Evolutionary conservation across 2,329 filamentous ascomycete species (phyloP), one percentile per base, ranked within the genome.

Genomic region (Fusarium concolor): DNA sequence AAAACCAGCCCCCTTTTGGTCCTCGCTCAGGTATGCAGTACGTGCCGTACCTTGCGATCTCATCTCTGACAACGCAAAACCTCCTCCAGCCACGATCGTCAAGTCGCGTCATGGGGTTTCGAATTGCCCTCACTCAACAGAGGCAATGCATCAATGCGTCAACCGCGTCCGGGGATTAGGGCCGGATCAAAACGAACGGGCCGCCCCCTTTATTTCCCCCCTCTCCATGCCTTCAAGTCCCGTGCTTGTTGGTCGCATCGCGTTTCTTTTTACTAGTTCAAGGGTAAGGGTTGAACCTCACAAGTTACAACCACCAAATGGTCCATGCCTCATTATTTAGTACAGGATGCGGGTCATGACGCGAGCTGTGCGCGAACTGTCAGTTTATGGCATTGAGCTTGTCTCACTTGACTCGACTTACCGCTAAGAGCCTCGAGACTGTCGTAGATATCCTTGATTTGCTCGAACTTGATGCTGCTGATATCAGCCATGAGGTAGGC

Each of bases 401-500:
- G n/a, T 42, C 33, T 42, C 18, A 11, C 9, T 47, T 24, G 37
- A 22, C 44, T 65, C 20, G 14, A 76, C 90, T 84, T 86, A 93
- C 92, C 94, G 80, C 86, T 89, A 67, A 97, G 85, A 61, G 86
- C 87, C 79, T 98, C 94, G 38, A 99, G 85, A 74, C 86, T 90
- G 71, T 95, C 91, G 71, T 91, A 93, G 55, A 99, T 89, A 63
- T 93, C 90, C 81, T 93, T 94, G 78, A 98, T 93, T 75, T 97
- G 91, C 39, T 85, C 85, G 50, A 88, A 86, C 75, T 91, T 89
- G 72, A 98, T 93, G 66, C 92, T 89, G 82, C 93, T 97, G 74
- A 99, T 92, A 82, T 99, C 96, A 10, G 96, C 96, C 94, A 99
- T 97, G 67, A 99, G 85, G 78, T 99, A 99, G 20, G 96, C 96